Conservation (phyloP, 2,329 filamentous ascomycete species). For the Aspergillus versicolor region DNA sequence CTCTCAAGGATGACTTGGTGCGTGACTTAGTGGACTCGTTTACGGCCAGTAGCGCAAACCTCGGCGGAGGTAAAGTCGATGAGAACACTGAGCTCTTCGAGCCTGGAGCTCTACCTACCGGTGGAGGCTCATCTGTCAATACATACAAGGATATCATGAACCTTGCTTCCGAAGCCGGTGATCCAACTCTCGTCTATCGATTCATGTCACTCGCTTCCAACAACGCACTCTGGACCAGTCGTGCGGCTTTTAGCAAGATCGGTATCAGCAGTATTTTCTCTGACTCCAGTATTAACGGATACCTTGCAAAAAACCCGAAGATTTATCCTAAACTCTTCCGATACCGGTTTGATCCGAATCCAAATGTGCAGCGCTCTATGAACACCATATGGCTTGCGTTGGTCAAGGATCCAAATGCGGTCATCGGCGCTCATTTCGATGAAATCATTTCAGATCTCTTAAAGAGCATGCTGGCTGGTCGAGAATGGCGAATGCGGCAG, state of each 20-base stretch:
- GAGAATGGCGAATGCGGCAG: conserved; percentile 90
- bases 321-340: conserved; percentile 93
- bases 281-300: conserved; percentile 69
- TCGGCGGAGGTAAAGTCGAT: conserved; percentile 73
- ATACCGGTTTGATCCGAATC: conserved; percentile 92
- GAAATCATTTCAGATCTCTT: conserved; percentile 85
- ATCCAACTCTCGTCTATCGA: conserved; percentile 93
- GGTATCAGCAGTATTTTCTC: conserved; percentile 89
- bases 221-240: conserved; percentile 95
- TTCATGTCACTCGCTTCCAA: conserved; percentile 98
- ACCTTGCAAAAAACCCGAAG: conserved; percentile 79
- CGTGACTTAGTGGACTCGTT: conserved; percentile 87
- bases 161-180: conserved; percentile 92
- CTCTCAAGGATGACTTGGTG: conserved; percentile 77
- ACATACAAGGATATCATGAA: conserved; percentile 98
- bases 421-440: conserved; percentile 80
- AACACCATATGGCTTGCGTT: conserved; percentile 95
- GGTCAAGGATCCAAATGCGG: conserved; percentile 80
- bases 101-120: conserved; percentile 82
- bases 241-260: conserved; percentile 91
- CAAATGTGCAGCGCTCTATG: conserved; percentile 92
- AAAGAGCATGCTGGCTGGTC: conserved; percentile 73
- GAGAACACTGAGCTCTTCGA: conserved; percentile 93
- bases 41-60: conserved; percentile 63
- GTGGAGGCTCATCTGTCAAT: conserved; percentile 83